Evolutionary conservation across 1,284 basidiomycete genomes (phyloP), one percentile per base, ranked within the genome.

Genomic region (Ganoderma leucocontextum): DNA sequence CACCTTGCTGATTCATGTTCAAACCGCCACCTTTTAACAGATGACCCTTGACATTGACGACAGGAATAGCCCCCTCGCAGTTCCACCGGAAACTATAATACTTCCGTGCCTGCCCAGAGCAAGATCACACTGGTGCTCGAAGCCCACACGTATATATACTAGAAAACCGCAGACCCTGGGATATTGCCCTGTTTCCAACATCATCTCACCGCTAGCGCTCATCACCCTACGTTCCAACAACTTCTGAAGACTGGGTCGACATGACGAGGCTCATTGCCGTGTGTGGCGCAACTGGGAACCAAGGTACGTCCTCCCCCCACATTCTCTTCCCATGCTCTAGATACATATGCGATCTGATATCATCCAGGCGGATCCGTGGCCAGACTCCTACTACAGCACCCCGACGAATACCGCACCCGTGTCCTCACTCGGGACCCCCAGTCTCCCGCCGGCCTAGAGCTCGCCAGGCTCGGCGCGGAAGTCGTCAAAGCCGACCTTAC

Each of bases 231-330:
- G 19, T 29, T 29, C 29, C 29, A 29, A 29, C 29, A 39, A 39
- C 39, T 35, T 55, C 29, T 55, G 52, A 55, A 22, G 55, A 53
- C 17, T 7, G 6, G 22, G 8, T 39, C 35, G 22, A 33, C 17
- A 75, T 75, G 74, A 19, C 70, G 4, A 72, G 66, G 42, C 68
- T 71, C 17, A 71, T 75, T 49, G 75, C 75, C 12, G 70, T 75
- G 15, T 72, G 67, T 49, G 75, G 73, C 8, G 75, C 75, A 4
- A 75, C 75, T 1, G 75, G 75, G 6, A 75, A 75, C 49, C 75
- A 74, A 66, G 73, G 74, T 69, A 17, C 38, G 63, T 39, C 1
- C 41, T 15, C 25, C n/a, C 35, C 4, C 29, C n/a, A 5, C 19
- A n/a, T 22, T 25, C 0, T n/a, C 19, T 38, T 17, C 41, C 22